Evolutionary conservation across 2,329 filamentous ascomycete species (phyloP), one percentile per base, ranked within the genome.

Genomic region (Arthrobotrys musiformis): DNA sequence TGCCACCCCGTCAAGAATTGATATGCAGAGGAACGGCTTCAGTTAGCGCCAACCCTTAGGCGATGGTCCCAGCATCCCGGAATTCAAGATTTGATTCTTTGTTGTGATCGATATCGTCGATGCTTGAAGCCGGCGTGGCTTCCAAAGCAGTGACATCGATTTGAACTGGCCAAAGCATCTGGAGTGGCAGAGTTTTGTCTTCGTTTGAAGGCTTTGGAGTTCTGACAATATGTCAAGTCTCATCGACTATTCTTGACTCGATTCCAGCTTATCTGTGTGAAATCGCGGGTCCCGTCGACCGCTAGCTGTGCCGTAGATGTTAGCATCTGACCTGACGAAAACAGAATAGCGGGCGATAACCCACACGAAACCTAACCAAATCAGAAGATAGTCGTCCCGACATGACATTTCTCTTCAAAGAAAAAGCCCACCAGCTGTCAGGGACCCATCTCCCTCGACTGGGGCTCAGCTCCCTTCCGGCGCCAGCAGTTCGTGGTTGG

Each of bases 291-390:
- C 26, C 9, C 9, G 46, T 13, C 15, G 35, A 56, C n/a, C 22
- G n/a, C n/a, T 17, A 54, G 8, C 50, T 35, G 50, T 56, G 50
- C 50, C 50, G 28, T 13, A 33, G n/a, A 35, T 56, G 50, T 54
- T 54, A 35, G 50, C 1, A 35, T 13, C 8, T 22, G 7, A 56
- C 8, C 28, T 35, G 28, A 56, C 50, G 28, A 56, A 56, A 22
- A 6, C 26, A 56, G 50, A 1, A 56, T 56, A 56, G 50, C n/a
- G 48, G 26, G 8, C 9, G 48, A 28, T 33, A 52, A 33, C 50
- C n/a, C 11, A 35, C 50, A n/a, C 40, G n/a, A 15, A 42, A 7
- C 15, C 40, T 19, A 42, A 8, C 40, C 15, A 42, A 40, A n/a
- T 7, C 15, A 40, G 13, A n/a, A n/a, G n/a, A n/a, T n/a, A n/a